Evolutionary conservation across 768 basidiomycete species (phyloP).

Genomic region (Multifurca ochricompacta): DNA sequence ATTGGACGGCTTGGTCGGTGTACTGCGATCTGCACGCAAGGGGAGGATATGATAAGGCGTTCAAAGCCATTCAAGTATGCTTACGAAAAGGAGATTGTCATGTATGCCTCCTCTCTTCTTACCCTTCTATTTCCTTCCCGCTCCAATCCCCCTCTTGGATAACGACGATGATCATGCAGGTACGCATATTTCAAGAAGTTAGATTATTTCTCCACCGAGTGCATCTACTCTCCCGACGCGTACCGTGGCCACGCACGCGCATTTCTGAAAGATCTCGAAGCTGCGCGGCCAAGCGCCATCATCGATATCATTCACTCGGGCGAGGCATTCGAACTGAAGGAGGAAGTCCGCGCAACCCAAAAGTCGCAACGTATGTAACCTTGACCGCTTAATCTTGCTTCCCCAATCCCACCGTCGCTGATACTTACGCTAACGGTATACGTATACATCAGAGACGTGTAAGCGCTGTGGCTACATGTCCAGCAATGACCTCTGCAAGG

Average conservation of each 20-base stretch:
- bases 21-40: conserved; percentile 90
- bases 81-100: conserved; percentile 99
- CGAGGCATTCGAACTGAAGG: conserved; percentile 81
- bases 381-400: too few relatives aligned
- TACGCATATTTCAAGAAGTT: conserved; percentile 99
- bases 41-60: conserved; percentile 92
- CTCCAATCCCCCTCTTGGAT: background rate
- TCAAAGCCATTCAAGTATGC: conserved; percentile 99
- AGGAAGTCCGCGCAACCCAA: conserved; percentile 77
- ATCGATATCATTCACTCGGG: conserved; percentile 98
- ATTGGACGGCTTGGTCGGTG: conserved; percentile 91
- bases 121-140: background rate
- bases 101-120: conserved; percentile 42
- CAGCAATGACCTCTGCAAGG: conserved; percentile 94
- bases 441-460: conserved; percentile 62
- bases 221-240: conserved; percentile 97
- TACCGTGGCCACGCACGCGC: conserved; percentile 94
- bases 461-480: conserved; percentile 92
- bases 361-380: conserved; percentile 75
- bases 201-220: conserved; percentile 98
- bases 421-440: background rate
- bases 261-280: conserved; percentile 94
- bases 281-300: conserved; percentile 87
- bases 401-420: too few relatives aligned
- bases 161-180: conserved; percentile 36